phyloP scores from a whole-genome alignment of 345 rosid genomes.

The Psidium friedrichsthalianum region DNA sequence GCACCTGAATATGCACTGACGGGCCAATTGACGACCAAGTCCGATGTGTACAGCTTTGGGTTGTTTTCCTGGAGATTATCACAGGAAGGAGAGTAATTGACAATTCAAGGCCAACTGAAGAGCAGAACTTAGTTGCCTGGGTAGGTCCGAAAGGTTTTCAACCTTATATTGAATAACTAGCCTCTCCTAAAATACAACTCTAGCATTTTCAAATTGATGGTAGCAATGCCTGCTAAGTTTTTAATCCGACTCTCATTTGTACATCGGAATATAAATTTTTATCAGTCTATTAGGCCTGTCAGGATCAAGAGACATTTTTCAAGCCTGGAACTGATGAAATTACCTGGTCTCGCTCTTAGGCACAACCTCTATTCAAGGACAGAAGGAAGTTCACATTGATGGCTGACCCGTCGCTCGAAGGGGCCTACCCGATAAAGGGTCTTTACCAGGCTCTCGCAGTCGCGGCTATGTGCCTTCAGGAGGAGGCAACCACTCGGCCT shows the following conservation, averaged over 20 bases:
- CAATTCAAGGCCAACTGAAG: constrained; percentile 10
- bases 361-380: constrained; percentile 34
- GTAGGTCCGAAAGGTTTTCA: neutral
- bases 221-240: neutral
- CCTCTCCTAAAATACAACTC: neutral
- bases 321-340: neutral
- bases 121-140: constrained; percentile 18
- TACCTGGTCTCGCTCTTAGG: constrained; percentile 12
- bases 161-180: neutral
- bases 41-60: constrained; percentile 20
- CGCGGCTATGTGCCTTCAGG: constrained; percentile 49
- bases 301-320: neutral
- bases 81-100: constrained; percentile 19
- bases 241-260: neutral
- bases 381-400: constrained; percentile 25
- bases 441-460: constrained; percentile 45
- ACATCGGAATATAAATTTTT: neutral
- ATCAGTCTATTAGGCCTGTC: neutral
- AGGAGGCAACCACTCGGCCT: constrained; percentile 32
- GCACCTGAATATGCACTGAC: constrained; percentile 17
- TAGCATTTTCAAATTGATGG: neutral
- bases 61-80: constrained; percentile 18
- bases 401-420: constrained; percentile 36
- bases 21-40: constrained; percentile 15
- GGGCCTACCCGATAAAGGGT: constrained; percentile 22